phyloP scores from a whole-genome alignment of 257 asterid genomes.

The Przewalskia tangutica region DNA sequence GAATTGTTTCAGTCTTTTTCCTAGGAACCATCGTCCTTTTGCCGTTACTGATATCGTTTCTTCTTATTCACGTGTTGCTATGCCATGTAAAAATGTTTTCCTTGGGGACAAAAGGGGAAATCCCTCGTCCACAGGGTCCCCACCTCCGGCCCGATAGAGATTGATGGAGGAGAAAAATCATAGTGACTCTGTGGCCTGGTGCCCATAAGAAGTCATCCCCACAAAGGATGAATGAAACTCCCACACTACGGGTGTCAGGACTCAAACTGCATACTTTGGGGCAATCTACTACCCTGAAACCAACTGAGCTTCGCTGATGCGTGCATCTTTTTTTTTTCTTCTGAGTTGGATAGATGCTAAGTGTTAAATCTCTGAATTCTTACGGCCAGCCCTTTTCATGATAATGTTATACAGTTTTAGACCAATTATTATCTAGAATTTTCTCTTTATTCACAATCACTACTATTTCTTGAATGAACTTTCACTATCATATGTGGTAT shows the following conservation, averaged over 20 bases:
- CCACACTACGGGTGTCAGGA: too few species aligned
- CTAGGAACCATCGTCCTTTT: slow-evolving; percentile 32
- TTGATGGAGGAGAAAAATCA: too few species aligned
- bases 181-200: too few species aligned
- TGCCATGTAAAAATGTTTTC: slow-evolving; percentile 8
- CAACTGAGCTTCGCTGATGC: too few species aligned
- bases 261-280: too few species aligned
- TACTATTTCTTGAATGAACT: background rate
- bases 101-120: too few species aligned
- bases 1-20: slow-evolving; percentile 3
- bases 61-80: slow-evolving; percentile 44
- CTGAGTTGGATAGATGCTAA: slow-evolving; percentile 31
- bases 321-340: slow-evolving; percentile 22
- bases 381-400: slow-evolving; percentile 24
- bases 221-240: too few species aligned
- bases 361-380: slow-evolving; percentile 17
- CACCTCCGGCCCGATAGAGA: too few species aligned
- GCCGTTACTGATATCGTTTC: slow-evolving; percentile 8
- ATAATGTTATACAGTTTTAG: slow-evolving; percentile 9
- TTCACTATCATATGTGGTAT: background rate
- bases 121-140: too few species aligned
- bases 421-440: background rate
- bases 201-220: too few species aligned
- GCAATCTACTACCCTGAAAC: too few species aligned
- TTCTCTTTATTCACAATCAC: background rate